These are phyloP conservation scores for Pulveroboletus ravenelii DNA, from an alignment of 768 basidiomycete genomes.

Conservation along the genomic window DNA sequence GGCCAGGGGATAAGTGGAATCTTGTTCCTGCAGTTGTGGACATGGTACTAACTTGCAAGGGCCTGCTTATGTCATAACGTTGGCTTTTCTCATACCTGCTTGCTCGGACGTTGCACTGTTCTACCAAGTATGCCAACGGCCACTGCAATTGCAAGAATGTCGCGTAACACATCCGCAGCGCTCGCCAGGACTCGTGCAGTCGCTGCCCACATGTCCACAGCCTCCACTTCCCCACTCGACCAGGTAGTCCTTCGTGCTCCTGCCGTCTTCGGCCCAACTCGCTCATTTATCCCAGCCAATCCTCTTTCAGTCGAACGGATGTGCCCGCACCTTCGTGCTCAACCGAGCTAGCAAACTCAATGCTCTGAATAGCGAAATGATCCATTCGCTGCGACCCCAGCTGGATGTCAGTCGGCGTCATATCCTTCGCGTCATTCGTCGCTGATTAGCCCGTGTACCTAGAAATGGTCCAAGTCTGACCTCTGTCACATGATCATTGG, in stretches of 20 bases:
- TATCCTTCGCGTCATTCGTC: neutral
- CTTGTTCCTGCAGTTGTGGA: slow-evolving; percentile 46
- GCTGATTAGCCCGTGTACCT: slow-evolving; percentile 3
- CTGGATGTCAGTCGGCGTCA: slow-evolving; percentile 55
- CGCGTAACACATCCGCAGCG: slow-evolving; percentile 25
- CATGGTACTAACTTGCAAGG: neutral
- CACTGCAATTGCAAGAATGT: slow-evolving; percentile 26
- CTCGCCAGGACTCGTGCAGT: slow-evolving; percentile 30
- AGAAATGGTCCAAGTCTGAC: slow-evolving; percentile 76
- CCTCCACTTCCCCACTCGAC: slow-evolving; percentile 13
- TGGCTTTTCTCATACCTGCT: neutral
- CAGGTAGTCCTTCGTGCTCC: slow-evolving; percentile 16
- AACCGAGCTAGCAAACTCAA: slow-evolving; percentile 81
- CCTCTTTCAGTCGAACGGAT: slow-evolving; percentile 62
- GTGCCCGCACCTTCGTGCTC: slow-evolving; percentile 65
- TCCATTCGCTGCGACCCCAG: slow-evolving; percentile 61
- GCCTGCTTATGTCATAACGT: slow-evolving; percentile 12
- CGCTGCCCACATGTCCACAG: slow-evolving; percentile 34
- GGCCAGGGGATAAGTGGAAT: slow-evolving; percentile 42
- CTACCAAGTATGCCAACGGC: slow-evolving; percentile 21
- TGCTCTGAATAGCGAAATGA: slow-evolving; percentile 76
- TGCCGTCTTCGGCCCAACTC: neutral
- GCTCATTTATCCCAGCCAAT: slow-evolving; percentile 43
- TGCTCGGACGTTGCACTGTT: no score
- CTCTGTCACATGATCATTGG: slow-evolving; percentile 71